Evolutionary conservation across 495 filamentous ascomycete genomes (phyloP).

Genomic region (Talaromyces trachyspermus): DNA sequence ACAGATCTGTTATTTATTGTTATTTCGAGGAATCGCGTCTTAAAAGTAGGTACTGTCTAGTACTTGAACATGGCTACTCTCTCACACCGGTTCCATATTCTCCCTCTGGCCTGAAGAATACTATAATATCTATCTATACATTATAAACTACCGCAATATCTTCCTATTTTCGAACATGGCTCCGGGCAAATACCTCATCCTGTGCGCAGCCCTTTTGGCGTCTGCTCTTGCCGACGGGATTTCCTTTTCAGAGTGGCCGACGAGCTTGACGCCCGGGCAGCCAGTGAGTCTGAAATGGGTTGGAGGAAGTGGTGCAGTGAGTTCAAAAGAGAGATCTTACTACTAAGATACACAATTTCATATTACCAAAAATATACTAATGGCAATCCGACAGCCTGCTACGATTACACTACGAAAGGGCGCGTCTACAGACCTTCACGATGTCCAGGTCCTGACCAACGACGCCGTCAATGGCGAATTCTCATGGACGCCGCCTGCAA

Average conservation of each 20-base stretch:
- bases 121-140: not conserved
- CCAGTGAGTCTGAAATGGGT: slow-evolving; percentile 35
- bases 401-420: slow-evolving; percentile 42
- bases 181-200: slow-evolving; percentile 25
- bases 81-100: too few species aligned
- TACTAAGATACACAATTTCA: not conserved
- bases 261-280: slow-evolving; percentile 30
- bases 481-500: slow-evolving; percentile 33
- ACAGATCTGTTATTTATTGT: too few species aligned
- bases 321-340: too few species aligned
- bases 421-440: slow-evolving; percentile 25
- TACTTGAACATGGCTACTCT: too few species aligned
- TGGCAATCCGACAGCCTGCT: slow-evolving; percentile 25
- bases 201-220: slow-evolving; percentile 24
- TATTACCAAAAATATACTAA: not conserved
- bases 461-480: slow-evolving; percentile 28
- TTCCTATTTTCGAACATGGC: too few species aligned
- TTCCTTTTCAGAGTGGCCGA: slow-evolving; percentile 38
- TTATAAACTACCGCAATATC: too few species aligned
- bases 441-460: slow-evolving; percentile 31
- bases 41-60: too few species aligned
- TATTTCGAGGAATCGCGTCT: too few species aligned
- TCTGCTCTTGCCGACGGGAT: slow-evolving; percentile 24
- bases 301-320: slow-evolving; percentile 28
- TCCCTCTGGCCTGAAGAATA: too few species aligned